Conservation (phyloP, 306 rosid species). For the Medicago lupulina region DNA sequence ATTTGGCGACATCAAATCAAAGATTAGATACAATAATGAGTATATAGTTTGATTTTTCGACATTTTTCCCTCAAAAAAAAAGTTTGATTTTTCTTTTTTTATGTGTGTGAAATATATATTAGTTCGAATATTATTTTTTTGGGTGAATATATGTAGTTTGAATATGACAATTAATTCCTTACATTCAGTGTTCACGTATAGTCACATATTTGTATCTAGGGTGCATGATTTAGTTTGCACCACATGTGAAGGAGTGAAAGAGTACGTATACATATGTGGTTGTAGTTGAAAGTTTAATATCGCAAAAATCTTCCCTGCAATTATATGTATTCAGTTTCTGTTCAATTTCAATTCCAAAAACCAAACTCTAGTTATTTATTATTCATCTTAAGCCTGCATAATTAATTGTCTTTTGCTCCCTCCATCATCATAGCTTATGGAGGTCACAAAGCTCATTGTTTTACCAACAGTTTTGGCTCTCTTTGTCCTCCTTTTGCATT, state of each 20-base stretch:
- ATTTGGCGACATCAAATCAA: neutral
- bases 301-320: neutral
- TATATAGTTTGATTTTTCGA: neutral
- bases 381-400: too few species aligned
- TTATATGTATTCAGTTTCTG: neutral
- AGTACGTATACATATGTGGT: too few species aligned
- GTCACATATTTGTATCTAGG: neutral
- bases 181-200: too few species aligned
- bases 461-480: conserved; percentile 42
- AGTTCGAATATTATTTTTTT: neutral
- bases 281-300: neutral
- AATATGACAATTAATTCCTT: too few species aligned
- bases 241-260: neutral
- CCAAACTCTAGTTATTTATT: neutral
- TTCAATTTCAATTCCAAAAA: conserved; percentile 6
- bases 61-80: too few species aligned
- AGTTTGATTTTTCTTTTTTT: neutral
- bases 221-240: too few species aligned
- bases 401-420: too few species aligned
- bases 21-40: neutral
- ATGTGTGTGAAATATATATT: neutral
- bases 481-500: conserved; percentile 33
- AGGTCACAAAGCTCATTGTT: conserved; percentile 33
- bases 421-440: conserved; percentile 41
- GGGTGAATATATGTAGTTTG: too few species aligned